phyloP scores from a whole-genome alignment of 1,284 basidiomycete species.

The Omphalotus olearius region DNA sequence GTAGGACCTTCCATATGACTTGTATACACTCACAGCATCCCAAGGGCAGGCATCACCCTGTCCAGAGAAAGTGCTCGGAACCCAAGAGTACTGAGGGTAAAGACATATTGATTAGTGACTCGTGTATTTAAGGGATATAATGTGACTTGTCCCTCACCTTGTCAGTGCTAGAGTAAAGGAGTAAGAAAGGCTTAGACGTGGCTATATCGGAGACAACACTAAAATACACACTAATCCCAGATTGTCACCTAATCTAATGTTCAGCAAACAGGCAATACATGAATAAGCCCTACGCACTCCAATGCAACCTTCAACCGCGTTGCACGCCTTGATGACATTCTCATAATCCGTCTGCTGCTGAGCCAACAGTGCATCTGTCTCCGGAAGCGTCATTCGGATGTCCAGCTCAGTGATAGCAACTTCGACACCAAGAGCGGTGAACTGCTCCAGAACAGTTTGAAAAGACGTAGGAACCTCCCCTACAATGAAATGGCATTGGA shows the following conservation, averaged over 20 bases:
- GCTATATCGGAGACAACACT: background rate
- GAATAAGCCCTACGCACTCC: constrained; percentile 28
- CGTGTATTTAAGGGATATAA: too few species aligned
- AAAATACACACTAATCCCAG: constrained; percentile 36
- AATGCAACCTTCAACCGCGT: constrained; percentile 43
- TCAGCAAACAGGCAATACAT: background rate
- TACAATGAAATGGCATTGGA: constrained; percentile 51
- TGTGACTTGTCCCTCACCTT: constrained; percentile 10
- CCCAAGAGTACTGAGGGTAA: constrained; percentile 41
- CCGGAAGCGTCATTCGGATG: constrained; percentile 52
- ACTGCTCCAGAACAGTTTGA: constrained; percentile 40
- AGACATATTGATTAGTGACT: background rate
- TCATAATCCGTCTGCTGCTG: constrained; percentile 55
- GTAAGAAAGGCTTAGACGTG: background rate
- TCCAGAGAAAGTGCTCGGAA: constrained; percentile 44
- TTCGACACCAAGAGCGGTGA: constrained; percentile 50
- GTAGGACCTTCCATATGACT: too few species aligned
- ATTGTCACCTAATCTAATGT: constrained; percentile 26
- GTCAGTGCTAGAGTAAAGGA: constrained; percentile 11
- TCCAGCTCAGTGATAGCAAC: constrained; percentile 60
- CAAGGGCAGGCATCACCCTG: constrained; percentile 48
- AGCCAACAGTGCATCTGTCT: constrained; percentile 38
- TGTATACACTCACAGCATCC: constrained; percentile 33
- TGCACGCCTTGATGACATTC: constrained; percentile 49
- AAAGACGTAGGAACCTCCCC: constrained; percentile 42